Evolutionary conservation across 1,284 basidiomycete species (phyloP).

Genomic region (Ganoderma lingzhi): DNA sequence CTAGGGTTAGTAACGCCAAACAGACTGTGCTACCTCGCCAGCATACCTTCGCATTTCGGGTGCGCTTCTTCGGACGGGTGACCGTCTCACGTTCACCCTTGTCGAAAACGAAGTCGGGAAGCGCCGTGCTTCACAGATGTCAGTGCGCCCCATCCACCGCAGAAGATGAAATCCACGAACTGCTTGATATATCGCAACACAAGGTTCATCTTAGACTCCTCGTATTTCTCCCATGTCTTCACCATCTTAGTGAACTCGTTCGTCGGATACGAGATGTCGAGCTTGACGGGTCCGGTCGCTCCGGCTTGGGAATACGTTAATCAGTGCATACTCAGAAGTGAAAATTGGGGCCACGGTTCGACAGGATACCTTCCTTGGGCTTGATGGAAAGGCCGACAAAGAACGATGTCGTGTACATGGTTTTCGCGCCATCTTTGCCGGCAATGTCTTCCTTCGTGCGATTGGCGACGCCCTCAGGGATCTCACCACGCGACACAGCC

Average conservation of each 20-base stretch:
- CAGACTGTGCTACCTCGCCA: background rate
- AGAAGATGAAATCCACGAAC: slow-evolving; percentile 52
- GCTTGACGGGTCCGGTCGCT: slow-evolving; percentile 72
- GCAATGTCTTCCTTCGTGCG: slow-evolving; percentile 85
- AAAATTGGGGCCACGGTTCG: slow-evolving; percentile 27
- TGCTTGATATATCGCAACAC: slow-evolving; percentile 93
- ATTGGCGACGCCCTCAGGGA: slow-evolving; percentile 75
- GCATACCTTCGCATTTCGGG: slow-evolving; percentile 26
- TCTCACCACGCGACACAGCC: slow-evolving; percentile 86
- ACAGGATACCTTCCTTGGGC: slow-evolving; percentile 82
- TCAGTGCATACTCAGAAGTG: slow-evolving; percentile 14
- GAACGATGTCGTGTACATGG: slow-evolving; percentile 93
- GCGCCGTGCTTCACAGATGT: slow-evolving; percentile 57
- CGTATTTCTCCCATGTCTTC: slow-evolving; percentile 96
- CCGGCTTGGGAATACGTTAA: slow-evolving; percentile 57
- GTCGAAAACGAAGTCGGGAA: slow-evolving; percentile 88
- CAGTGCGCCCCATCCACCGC: slow-evolving; percentile 25
- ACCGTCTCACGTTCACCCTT: slow-evolving; percentile 64
- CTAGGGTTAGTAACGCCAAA: slow-evolving; percentile 14
- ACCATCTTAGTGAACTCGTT: slow-evolving; percentile 94
- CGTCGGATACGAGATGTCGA: slow-evolving; percentile 98
- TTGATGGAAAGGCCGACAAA: slow-evolving; percentile 96
- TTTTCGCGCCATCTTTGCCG: slow-evolving; percentile 78
- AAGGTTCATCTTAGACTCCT: slow-evolving; percentile 93
- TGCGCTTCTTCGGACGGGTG: slow-evolving; percentile 26